Conservation (phyloP, 805 yeast species). For the Candida sphagnicola region DNA sequence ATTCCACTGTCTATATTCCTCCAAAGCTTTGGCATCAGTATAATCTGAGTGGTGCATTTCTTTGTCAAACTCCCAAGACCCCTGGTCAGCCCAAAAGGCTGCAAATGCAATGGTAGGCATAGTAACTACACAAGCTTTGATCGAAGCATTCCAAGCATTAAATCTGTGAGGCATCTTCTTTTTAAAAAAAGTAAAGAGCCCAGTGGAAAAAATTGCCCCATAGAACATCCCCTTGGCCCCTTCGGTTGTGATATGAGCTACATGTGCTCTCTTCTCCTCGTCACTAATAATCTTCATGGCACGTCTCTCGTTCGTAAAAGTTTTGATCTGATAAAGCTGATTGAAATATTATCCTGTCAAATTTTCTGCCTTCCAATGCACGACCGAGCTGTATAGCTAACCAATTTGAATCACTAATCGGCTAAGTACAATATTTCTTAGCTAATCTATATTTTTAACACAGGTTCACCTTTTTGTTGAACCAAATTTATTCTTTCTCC, state of each 20-base stretch:
- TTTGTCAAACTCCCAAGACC: conserved; percentile 40
- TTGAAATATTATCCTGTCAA: no score
- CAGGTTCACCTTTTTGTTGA: no score
- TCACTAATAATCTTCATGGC: conserved; percentile 33
- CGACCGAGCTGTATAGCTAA: no score
- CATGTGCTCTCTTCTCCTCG: conserved; percentile 40
- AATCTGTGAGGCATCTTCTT: conserved; percentile 30
- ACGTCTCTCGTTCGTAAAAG: no score
- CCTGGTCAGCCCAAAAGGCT: conserved; percentile 43
- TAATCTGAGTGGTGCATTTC: conserved; percentile 30
- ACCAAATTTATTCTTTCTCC: no score
- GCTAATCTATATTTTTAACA: no score
- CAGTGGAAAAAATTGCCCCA: conserved; percentile 29
- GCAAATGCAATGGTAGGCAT: conserved; percentile 37
- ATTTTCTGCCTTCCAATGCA: no score
- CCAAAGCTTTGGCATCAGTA: conserved; percentile 23
- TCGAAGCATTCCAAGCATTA: conserved; percentile 30
- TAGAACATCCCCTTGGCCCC: conserved; percentile 37
- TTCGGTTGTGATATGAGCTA: conserved; percentile 28
- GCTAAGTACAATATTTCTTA: no score
- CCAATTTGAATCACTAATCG: no score
- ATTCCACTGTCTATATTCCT: conserved; percentile 35
- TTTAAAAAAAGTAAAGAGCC: conserved; percentile 29
- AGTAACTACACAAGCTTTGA: conserved; percentile 33
- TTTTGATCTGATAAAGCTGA: no score